Evolutionary conservation across 1,284 basidiomycete species (phyloP), one percentile per base, ranked within the genome.

Genomic region (Ceratobasidium papillatum): DNA sequence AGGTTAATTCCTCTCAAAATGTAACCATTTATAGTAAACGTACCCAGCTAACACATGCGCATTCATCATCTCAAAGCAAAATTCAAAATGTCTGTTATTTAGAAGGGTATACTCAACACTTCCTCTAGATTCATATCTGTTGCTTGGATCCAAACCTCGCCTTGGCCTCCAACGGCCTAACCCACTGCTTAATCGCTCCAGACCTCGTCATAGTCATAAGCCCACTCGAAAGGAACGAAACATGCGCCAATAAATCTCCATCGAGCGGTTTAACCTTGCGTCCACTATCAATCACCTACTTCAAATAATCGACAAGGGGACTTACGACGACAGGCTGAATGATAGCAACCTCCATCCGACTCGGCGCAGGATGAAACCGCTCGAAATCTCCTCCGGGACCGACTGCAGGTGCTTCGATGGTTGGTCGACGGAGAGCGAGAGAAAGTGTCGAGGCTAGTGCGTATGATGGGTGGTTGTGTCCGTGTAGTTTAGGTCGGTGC

Each of bases 281-380:
- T 9, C 12, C 12, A 52, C 19, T 52, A 30, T 30, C 32, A 34
- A 38, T 36, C n/a, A 9, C n/a, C 34, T 22, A 30, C n/a, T 58
- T 51, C 45, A 45, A n/a, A 45, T 22, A n/a, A 30, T 51, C 22
- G 12, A 74, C 54, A 78, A 19, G 80, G 75, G 0, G 4, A 86
- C 92, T 78, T 80, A 95, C 94, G 78, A 97, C 84, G 45, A 97
- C 94, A 32, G 96, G 96, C 80, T 98, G 96, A 2, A 98, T 89
- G 34, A 94, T 88, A 3, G 95, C 93, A 7, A 97, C 91, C 78
- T 98, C 95, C 76, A 92, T 94, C 32, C 94, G 86, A 1, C 94
- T 93, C 1, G 94, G 94, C 0, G 96, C 92, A 17, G 93, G 89
- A 80, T 98, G 96, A 79, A 91, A 95, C 30, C 65, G n/a, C 36